Evolutionary conservation across 495 filamentous ascomycete species (phyloP), one percentile per base, ranked within the genome.

Genomic region (Penicillium pancosmium): DNA sequence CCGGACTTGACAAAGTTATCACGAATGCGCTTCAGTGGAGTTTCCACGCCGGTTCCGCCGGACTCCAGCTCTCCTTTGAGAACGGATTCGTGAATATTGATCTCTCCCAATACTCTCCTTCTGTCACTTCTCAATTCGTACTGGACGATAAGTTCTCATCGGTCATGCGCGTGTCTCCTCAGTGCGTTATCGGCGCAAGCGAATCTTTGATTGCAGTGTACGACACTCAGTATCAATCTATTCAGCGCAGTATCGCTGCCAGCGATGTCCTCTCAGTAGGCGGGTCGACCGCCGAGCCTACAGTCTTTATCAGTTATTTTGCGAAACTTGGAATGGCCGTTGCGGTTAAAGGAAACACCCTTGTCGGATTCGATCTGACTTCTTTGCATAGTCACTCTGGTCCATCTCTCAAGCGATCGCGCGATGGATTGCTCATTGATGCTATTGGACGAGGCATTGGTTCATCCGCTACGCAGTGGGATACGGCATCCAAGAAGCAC

Each of bases 341-440:
- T 18, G 84, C 84, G 3, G 76, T 86, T 5, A 76, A 79, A 23
- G 84, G 79, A 47, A 80, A 79, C 46, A 74, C 78, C 5, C 65
- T 91, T 19, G 67, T 88, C 49, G 85, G 82, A 4, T 79, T 89
- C 50, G 86, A 90, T 62, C 69, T 91, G 21, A 86, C 86, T 64
- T 81, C 83, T 4, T 82, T 84, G 0, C 79, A 84, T 31, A 67
- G 53, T 18, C 52, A 67, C 2, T 56, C 68, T 0, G 72, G 75
- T 61, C 62, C 80, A n/a, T 76, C 79, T 11, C 78, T 77, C 31
- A 88, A 88, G 70, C 79, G 86, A 6, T 82, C 85, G 9, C 79
- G 85, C 15, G 83, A 86, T 53, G 88, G 89, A 15, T 75, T 90
- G 19, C 70, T 92, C 27, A 86, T 89, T 23, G 86, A 91, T 64